Evolutionary conservation across 148 eudicot genomes (phyloP).

Genomic region (Persicaria tinctoria): DNA sequence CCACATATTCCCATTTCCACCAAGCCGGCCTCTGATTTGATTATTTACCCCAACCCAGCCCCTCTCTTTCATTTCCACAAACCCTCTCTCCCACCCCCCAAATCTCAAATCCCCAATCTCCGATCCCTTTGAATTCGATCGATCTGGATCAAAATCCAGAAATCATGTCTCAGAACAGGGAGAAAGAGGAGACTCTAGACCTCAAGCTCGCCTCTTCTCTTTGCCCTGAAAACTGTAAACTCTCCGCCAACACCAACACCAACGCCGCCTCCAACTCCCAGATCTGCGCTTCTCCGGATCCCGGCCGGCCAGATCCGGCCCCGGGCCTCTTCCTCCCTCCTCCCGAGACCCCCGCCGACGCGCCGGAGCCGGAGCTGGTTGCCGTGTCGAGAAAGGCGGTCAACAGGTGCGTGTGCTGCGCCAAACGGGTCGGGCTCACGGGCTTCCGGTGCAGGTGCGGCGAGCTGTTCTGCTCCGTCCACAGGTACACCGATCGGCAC

Average conservation of each 20-base stretch:
- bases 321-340: background rate
- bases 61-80: background rate
- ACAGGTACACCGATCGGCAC: slow-evolving; percentile 65
- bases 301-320: background rate
- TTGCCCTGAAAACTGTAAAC: slow-evolving; percentile 16
- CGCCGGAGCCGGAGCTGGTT: background rate
- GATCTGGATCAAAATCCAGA: background rate
- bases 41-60: background rate
- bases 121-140: background rate
- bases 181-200: slow-evolving; percentile 57
- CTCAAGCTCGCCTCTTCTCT: slow-evolving; percentile 29
- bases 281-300: slow-evolving; percentile 17
- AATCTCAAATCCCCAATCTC: background rate
- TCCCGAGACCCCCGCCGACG: background rate
- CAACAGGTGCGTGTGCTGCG: slow-evolving; percentile 49
- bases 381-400: background rate
- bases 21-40: background rate
- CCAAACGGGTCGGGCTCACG: slow-evolving; percentile 60
- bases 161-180: slow-evolving; percentile 62
- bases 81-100: background rate
- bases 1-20: slow-evolving; percentile 8
- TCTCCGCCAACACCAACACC: slow-evolving; percentile 9
- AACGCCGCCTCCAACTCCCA: slow-evolving; percentile 9
- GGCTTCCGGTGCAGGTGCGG: slow-evolving; percentile 69
- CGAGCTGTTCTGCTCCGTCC: slow-evolving; percentile 46